Conservation (phyloP, 1,139 yeast genomes). For the Yamadazyma conglobata region DNA sequence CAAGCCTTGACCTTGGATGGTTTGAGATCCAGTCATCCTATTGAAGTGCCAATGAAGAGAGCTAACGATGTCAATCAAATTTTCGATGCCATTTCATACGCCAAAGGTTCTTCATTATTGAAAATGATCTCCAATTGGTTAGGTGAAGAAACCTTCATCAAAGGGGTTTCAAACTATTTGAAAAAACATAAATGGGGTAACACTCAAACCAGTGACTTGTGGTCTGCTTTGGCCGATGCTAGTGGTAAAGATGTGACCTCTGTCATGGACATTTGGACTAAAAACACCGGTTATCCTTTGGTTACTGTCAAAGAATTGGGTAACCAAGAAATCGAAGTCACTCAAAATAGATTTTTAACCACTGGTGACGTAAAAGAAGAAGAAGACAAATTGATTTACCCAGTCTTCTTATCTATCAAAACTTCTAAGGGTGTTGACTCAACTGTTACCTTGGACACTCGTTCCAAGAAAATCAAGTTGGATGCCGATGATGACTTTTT, state of each 20-base stretch:
- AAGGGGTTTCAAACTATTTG: conserved; percentile 73
- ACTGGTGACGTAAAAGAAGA: conserved; percentile 81
- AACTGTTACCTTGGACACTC: conserved; percentile 51
- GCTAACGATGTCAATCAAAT: conserved; percentile 57
- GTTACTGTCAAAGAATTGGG: conserved; percentile 51
- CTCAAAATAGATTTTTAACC: conserved; percentile 74
- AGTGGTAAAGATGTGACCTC: conserved; percentile 73
- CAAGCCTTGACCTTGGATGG: conserved; percentile 51
- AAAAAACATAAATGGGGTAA: conserved; percentile 75
- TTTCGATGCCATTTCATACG: conserved; percentile 62
- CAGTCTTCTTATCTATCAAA: conserved; percentile 77
- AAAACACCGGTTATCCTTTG: conserved; percentile 80
- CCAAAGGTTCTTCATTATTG: conserved; percentile 78
- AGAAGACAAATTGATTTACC: conserved; percentile 60
- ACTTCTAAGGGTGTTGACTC: conserved; percentile 67
- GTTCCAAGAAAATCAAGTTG: conserved; percentile 49
- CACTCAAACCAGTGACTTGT: conserved; percentile 76
- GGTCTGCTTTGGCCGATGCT: conserved; percentile 74
- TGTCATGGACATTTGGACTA: conserved; percentile 85
- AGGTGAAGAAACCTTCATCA: conserved; percentile 66
- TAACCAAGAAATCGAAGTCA: conserved; percentile 45
- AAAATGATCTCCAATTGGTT: conserved; percentile 73
- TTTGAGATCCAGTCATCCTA: conserved; percentile 54
- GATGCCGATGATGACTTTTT: conserved; percentile 51
- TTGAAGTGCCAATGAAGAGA: conserved; percentile 53